Evolutionary conservation across 768 basidiomycete species (phyloP).

Genomic region (Podaxis sp.): DNA sequence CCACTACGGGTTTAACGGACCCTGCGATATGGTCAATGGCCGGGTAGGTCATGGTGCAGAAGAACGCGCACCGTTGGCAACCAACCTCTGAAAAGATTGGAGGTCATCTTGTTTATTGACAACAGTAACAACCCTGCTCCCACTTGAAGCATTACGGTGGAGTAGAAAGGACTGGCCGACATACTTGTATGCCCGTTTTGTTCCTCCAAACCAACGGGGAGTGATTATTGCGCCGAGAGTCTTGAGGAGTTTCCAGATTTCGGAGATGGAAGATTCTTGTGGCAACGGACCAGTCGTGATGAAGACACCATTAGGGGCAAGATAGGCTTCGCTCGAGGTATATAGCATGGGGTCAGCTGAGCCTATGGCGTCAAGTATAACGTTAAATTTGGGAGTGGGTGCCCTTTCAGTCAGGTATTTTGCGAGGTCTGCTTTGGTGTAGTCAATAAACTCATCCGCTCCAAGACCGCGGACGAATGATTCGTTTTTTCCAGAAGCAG

Average conservation of each 20-base stretch:
- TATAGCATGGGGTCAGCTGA: slow-evolving; percentile 45
- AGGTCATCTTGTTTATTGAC: slow-evolving; percentile 30
- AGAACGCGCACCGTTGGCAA: slow-evolving; percentile 36
- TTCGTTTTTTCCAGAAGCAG: slow-evolving; percentile 58
- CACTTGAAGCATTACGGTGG: neutral
- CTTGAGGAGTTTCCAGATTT: slow-evolving; percentile 26
- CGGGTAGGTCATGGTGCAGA: too few species aligned
- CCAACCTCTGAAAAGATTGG: slow-evolving; percentile 28
- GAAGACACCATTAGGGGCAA: slow-evolving; percentile 49
- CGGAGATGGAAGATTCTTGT: slow-evolving; percentile 22
- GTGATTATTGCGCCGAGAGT: slow-evolving; percentile 29
- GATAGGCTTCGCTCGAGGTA: slow-evolving; percentile 43
- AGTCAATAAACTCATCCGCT: slow-evolving; percentile 70
- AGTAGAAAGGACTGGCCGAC: slow-evolving; percentile 14
- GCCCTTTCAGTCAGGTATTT: slow-evolving; percentile 40
- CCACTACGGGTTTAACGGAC: slow-evolving; percentile 49
- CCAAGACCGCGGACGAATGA: slow-evolving; percentile 54
- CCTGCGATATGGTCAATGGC: slow-evolving; percentile 24
- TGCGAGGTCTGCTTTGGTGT: slow-evolving; percentile 47
- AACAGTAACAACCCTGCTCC: slow-evolving; percentile 28
- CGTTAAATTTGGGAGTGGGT: slow-evolving; percentile 47
- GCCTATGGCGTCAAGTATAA: slow-evolving; percentile 59
- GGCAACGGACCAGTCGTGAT: slow-evolving; percentile 49
- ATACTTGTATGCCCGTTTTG: slow-evolving; percentile 42
- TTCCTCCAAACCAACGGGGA: slow-evolving; percentile 53